These are phyloP conservation scores for Ophiocordyceps robertsii DNA, from an alignment of 2,329 filamentous ascomycete genomes.

Conservation along the genomic window DNA sequence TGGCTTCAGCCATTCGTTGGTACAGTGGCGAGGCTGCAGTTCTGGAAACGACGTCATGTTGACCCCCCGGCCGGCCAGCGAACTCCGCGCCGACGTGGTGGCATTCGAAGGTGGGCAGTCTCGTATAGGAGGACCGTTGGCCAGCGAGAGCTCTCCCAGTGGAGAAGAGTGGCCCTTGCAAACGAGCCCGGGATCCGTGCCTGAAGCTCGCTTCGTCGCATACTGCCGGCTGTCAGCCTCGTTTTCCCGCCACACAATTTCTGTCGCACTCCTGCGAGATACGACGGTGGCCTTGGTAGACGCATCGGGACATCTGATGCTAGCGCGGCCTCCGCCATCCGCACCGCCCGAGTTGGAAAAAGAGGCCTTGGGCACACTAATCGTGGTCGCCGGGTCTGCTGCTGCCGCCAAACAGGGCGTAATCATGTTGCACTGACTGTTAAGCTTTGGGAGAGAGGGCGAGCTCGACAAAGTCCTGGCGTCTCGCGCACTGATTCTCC, in stretches of 20 bases:
- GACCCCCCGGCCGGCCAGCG: slow-evolving; percentile 6
- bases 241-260: slow-evolving; percentile 15
- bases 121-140: no score
- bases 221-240: not conserved
- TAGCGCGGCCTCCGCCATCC: slow-evolving; percentile 10
- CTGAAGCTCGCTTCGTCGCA: no score
- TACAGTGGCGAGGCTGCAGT: slow-evolving; percentile 17
- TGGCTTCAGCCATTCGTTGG: slow-evolving; percentile 17
- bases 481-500: not conserved
- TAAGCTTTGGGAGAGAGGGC: slow-evolving; percentile 7
- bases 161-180: no score
- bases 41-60: slow-evolving; percentile 21
- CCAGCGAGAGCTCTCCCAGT: no score
- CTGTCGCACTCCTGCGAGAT: slow-evolving; percentile 14
- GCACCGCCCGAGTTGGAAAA: slow-evolving; percentile 12
- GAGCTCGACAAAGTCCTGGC: not conserved
- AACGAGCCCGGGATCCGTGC: no score
- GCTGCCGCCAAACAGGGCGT: slow-evolving; percentile 8
- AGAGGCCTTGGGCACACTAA: slow-evolving; percentile 17
- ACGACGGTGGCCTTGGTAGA: slow-evolving; percentile 14
- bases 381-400: slow-evolving; percentile 19
- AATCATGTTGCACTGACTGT: slow-evolving; percentile 11
- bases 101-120: not conserved
- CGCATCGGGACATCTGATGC: slow-evolving; percentile 5
- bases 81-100: not conserved